Conservation (phyloP, 225 moss, liverwort and hornwort genomes). For the Bryum argenteum region DNA sequence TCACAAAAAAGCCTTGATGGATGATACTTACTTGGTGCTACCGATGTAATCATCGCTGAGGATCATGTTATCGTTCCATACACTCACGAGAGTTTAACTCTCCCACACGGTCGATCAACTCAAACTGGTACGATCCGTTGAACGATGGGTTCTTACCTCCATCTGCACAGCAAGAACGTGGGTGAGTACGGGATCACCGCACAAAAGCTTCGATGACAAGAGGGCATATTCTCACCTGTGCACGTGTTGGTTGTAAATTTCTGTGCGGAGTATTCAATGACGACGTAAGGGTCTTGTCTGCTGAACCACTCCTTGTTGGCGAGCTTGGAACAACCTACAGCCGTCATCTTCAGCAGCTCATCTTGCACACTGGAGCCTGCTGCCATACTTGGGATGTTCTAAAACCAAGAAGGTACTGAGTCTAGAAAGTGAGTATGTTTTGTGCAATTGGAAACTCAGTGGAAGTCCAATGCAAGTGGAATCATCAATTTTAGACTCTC, state of each 20-base stretch:
- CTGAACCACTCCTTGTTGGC: conserved; percentile 87
- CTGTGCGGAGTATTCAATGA: conserved; percentile 65
- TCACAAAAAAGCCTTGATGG: neutral
- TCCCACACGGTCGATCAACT: conserved; percentile 76
- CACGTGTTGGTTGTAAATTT: conserved; percentile 70
- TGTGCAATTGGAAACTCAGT: too few species aligned
- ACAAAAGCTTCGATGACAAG: neutral
- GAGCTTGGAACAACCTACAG: conserved; percentile 71
- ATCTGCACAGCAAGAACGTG: conserved; percentile 46
- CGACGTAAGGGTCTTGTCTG: conserved; percentile 84
- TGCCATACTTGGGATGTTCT: conserved; percentile 26
- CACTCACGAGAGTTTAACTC: conserved; percentile 68
- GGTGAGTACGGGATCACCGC: neutral
- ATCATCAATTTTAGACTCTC: too few species aligned
- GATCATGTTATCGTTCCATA: conserved; percentile 79
- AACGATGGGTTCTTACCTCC: conserved; percentile 84
- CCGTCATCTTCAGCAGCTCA: conserved; percentile 45
- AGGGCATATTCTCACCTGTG: conserved; percentile 46
- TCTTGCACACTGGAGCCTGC: conserved; percentile 41
- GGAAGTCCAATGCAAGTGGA: too few species aligned
- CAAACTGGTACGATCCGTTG: conserved; percentile 70
- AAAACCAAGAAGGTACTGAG: too few species aligned
- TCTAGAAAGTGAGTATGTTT: too few species aligned
- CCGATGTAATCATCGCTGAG: conserved; percentile 79
- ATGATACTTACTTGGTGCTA: conserved; percentile 50